A percentile compares a stretch with the other conserved stretches of the same genome.
Conservation (phyloP, 352 stramenopile species). For the Globisporangium spiculum region DNA sequence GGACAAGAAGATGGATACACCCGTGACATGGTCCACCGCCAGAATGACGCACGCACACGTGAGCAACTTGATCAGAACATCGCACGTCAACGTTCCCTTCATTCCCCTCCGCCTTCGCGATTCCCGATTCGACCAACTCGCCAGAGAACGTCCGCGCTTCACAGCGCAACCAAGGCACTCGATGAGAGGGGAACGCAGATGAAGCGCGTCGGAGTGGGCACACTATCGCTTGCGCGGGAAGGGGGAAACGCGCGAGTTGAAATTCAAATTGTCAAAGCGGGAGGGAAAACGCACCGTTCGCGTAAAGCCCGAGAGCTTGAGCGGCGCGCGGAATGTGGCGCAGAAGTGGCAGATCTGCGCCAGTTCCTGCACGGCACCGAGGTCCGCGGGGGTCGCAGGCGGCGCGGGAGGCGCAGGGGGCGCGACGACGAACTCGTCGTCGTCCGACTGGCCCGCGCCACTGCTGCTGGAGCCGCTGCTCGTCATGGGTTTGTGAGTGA, state of each 20-base stretch:
- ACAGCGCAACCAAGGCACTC: neutral
- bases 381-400: slow-evolving; percentile 21
- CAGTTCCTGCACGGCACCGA: slow-evolving; percentile 46
- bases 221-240: neutral
- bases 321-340: slow-evolving; percentile 56
- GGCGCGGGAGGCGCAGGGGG: slow-evolving; percentile 3
- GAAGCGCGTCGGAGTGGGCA: neutral
- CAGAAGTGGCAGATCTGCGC: slow-evolving; percentile 81
- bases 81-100: neutral
- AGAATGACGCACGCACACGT: neutral
- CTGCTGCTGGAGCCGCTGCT: slow-evolving; percentile 38
- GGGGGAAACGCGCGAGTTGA: neutral
- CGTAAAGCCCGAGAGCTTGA: slow-evolving; percentile 70
- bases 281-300: slow-evolving; percentile 54
- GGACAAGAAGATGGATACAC: neutral
- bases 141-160: neutral
- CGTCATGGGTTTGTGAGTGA: slow-evolving; percentile 23
- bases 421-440: slow-evolving; percentile 24
- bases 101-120: neutral
- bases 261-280: slow-evolving; percentile 10
- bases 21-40: neutral
- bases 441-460: slow-evolving; percentile 39
- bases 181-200: neutral
- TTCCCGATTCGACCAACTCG: neutral
- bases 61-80: neutral